These are phyloP conservation scores for Trichosporon sp. DNA, from an alignment of 1,284 basidiomycete genomes.

Conservation along the genomic window DNA sequence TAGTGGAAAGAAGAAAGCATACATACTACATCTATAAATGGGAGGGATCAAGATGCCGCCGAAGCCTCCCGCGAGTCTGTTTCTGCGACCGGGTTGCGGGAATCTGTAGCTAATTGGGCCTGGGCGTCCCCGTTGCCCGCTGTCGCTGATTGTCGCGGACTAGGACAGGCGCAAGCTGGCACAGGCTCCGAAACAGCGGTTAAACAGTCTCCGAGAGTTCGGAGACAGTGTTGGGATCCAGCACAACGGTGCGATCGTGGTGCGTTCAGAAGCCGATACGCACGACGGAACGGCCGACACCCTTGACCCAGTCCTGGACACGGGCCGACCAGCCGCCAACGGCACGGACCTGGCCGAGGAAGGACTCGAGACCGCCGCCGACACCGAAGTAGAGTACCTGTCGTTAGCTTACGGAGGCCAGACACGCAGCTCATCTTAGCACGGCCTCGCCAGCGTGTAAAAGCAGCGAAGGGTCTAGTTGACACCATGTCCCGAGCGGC, in stretches of 20 bases:
- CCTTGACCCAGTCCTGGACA: constrained; percentile 62
- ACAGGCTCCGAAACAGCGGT: neutral
- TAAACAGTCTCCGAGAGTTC: neutral
- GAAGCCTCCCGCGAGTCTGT: neutral
- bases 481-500: too few relatives aligned
- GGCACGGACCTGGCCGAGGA: constrained; percentile 63
- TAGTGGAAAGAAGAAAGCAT: neutral
- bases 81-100: neutral
- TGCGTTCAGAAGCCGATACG: constrained; percentile 59
- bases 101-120: neutral
- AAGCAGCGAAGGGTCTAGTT: too few relatives aligned
- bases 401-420: neutral
- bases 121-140: too few relatives aligned
- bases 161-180: neutral
- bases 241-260: neutral
- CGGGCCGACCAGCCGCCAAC: constrained; percentile 37
- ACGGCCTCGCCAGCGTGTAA: too few relatives aligned
- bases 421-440: too few relatives aligned
- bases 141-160: too few relatives aligned
- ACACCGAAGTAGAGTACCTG: constrained; percentile 95
- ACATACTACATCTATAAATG: neutral
- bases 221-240: neutral
- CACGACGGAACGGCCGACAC: constrained; percentile 70
- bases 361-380: constrained; percentile 81
- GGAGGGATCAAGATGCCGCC: neutral